Evolutionary conservation across 2,329 filamentous ascomycete species (phyloP).

Genomic region (Beauveria sp.): DNA sequence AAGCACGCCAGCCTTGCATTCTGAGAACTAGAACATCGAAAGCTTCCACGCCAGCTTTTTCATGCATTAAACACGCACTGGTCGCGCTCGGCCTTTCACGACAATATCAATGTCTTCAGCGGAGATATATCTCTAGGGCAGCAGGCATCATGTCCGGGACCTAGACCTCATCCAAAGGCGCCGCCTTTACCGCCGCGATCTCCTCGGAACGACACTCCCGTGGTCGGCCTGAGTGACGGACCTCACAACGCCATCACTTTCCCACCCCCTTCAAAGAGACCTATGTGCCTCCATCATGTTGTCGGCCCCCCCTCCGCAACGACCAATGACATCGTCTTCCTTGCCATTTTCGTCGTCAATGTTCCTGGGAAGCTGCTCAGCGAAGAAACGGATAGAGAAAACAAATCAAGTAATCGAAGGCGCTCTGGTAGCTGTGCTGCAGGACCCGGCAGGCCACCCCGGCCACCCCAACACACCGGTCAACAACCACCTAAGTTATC

Average conservation of each 20-base stretch:
- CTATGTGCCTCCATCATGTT: neutral
- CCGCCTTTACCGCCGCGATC: neutral
- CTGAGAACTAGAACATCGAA: neutral
- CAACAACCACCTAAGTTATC: neutral
- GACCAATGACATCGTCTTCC: neutral
- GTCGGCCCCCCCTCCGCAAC: neutral
- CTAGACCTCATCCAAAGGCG: neutral
- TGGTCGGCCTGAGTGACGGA: neutral
- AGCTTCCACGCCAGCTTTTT: neutral
- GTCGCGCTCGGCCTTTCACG: neutral
- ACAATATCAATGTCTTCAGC: neutral
- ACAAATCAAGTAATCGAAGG: conserved; percentile 27
- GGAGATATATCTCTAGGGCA: neutral
- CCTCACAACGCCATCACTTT: neutral
- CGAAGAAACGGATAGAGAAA: conserved; percentile 28
- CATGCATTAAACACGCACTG: neutral
- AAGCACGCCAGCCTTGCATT: neutral
- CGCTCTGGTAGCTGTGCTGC: conserved; percentile 24
- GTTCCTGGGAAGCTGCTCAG: conserved; percentile 26
- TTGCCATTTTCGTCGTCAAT: conserved; percentile 9
- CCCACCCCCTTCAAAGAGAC: conserved; percentile 2
- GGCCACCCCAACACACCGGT: neutral
- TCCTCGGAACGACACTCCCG: neutral
- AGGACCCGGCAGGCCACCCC: conserved; percentile 9
- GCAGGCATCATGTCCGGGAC: neutral